Base-by-base conservation (phyloP, 2,329 filamentous ascomycete species). In the Diaporthe vaccinii region DNA sequence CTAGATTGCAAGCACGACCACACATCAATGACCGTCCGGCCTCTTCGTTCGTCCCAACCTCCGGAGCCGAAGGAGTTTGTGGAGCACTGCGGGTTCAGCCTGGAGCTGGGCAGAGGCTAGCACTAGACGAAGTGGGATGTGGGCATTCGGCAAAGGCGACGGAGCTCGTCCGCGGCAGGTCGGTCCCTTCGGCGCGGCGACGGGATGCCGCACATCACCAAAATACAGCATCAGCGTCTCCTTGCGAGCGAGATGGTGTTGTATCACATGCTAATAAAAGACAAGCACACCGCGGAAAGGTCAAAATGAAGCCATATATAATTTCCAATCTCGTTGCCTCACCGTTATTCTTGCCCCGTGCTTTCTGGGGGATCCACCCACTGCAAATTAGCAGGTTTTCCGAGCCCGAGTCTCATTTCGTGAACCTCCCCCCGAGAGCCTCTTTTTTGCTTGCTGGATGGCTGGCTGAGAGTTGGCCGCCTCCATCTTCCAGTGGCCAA, bases 321-420 rank as follows among this genome's bases (percentile, higher is more conserved):
- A 62, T 55, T 31, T 57, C 72, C 57, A 74, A 76, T 76, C 53
- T 76, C 74, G 62, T 70, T 62, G 58, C 65, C 57, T 74, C 74
- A 70, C 62, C 71, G 72, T 71, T 55, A 22, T 31, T 36, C 49
- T 34, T 53, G 58, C 46, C 71, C 71, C 61, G 49, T 65, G 58
- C 58, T 53, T 31, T 44, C 34, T 46, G 59, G 25, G 25, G 70
- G 58, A 65, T 34, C 69, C 69, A 75, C 70, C 39, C 51, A 31
- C 41, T 55, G 58, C 71, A 62, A 73, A 51, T 73, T 65, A 73
- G 58, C 71, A 73, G 46, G 58, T 65, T 65, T 22, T 62, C 71
- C 61, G 36, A 44, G 57, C 34, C 28, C 6, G 70, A 59, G 61
- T 73, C 46, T 73, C 71, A 73, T 65, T 65, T 65, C 46, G 65